Percentiles rank a stretch among this genome's conserved stretches.
Evolutionary conservation across 1,284 basidiomycete species (phyloP).

Genomic region (Papiliotrema laurentii): DNA sequence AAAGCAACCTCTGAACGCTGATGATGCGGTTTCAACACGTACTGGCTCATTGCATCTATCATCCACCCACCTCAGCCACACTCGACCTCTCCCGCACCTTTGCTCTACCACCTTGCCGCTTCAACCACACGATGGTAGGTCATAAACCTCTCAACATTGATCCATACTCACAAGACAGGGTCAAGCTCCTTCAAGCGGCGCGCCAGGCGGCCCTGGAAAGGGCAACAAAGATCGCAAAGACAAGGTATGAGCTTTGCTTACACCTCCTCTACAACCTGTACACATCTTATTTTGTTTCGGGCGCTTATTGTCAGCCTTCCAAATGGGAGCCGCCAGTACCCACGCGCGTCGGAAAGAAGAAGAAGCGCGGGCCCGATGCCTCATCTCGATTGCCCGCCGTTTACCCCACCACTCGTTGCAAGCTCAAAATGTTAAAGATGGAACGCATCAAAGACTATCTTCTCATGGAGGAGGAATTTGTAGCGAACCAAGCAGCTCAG

Average conservation of each 20-base stretch:
- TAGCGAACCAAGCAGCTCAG: constrained; percentile 88
- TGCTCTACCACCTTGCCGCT: neutral
- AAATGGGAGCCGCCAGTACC: constrained; percentile 99
- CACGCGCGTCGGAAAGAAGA: constrained; percentile 96
- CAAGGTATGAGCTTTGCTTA: constrained; percentile 46
- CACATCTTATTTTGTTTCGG: neutral
- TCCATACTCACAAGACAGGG: constrained; percentile 55
- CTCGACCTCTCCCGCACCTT: neutral
- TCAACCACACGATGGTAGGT: constrained; percentile 6
- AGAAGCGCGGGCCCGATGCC: constrained; percentile 83
- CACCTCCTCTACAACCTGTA: neutral
- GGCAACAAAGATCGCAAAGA: constrained; percentile 58
- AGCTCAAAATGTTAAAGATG: constrained; percentile 91
- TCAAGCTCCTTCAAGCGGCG: constrained; percentile 67
- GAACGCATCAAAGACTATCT: constrained; percentile 98
- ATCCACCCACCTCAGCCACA: neutral
- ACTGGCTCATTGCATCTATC: no score
- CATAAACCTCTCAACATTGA: neutral
- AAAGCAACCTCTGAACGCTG: neutral
- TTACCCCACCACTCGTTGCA: constrained; percentile 91
- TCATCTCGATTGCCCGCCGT: constrained; percentile 90
- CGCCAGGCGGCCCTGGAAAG: constrained; percentile 49
- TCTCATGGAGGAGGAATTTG: constrained; percentile 94
- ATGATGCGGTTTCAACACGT: neutral
- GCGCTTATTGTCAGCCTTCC: constrained; percentile 46